Base-by-base conservation (phyloP, 129 eudicot species). In the Arctium lappa region DNA sequence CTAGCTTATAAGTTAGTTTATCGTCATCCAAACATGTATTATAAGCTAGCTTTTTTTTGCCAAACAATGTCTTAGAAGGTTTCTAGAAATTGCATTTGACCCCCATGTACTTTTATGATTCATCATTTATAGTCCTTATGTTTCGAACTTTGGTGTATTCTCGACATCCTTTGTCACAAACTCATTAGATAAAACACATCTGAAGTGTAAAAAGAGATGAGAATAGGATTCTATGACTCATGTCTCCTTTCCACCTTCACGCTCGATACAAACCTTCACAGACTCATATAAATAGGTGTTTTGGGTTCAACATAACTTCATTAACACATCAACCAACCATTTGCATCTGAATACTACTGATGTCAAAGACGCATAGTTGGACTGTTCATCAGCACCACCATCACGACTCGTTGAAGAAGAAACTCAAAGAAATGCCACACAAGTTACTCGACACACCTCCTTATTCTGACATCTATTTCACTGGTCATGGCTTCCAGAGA, bases 361-460 rank as follows among this genome's bases (percentile, higher is more conserved):
- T 78, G 89, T 73, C 79, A 37, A 78, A 66, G 32, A 32, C 65
- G 29, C 6, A 79, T 29, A 37, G 56, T 46, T 75, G 82, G 50
- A 50, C 85, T 16, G 38, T 53, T 3, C 74, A n/a, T 50, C 84
- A 38, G 6, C 79, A 73, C 4, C 72, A 74, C 0, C 81, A 75
- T 34, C 76, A 66, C 4, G 73, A 63, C 50, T 72, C 82, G 1
- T 27, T 46, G 42, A 83, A 76, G 86, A 77, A 29, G 33, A 76
- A 15, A 10, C 40, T 74, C 3, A 72, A 83, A 44, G 85, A 78
- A 33, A 86, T 36, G 66, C 89, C 89, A 16, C 85, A 72, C 39
- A 80, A 48, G 81, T 78, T 88, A 12, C 48, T 30, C 6, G 81
- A 88, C 42, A 68, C 80, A 31, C 89, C 92, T 75, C 88, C 91